phyloP scores from a whole-genome alignment of 2,329 filamentous ascomycete species.

The Chaetoscypha palmicola region DNA sequence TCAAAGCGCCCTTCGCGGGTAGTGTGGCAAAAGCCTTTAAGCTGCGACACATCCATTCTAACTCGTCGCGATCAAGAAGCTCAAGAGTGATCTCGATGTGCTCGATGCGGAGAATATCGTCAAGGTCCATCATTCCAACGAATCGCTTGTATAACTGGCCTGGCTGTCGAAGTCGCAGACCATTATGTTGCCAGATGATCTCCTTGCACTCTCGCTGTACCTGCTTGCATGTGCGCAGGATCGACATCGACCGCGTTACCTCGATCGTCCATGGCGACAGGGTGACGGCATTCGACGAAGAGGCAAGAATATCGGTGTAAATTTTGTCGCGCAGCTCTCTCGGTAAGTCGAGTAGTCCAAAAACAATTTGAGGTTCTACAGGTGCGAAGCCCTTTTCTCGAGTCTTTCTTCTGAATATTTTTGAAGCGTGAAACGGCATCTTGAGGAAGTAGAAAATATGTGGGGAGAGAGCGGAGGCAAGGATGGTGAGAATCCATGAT shows the following conservation, averaged over 20 bases:
- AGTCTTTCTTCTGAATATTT: constrained; percentile 1
- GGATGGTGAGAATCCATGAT: neutral
- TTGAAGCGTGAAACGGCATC: constrained; percentile 3
- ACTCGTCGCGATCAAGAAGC: constrained; percentile 27
- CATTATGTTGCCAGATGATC: constrained; percentile 25
- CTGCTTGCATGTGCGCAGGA: constrained; percentile 28
- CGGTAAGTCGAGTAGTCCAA: constrained; percentile 23
- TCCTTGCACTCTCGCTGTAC: constrained; percentile 28
- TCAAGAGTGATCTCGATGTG: constrained; percentile 24
- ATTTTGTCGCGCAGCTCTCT: constrained; percentile 29
- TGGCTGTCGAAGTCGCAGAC: constrained; percentile 16
- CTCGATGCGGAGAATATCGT: constrained; percentile 12
- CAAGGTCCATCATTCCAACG: constrained; percentile 9
- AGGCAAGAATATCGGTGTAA: constrained; percentile 23
- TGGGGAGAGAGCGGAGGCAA: neutral
- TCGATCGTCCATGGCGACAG: constrained; percentile 25
- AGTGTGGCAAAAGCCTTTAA: constrained; percentile 15
- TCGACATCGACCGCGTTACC: constrained; percentile 21
- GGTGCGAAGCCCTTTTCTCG: neutral
- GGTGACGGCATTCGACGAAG: constrained; percentile 18
- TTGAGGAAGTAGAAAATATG: neutral
- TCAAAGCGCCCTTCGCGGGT: constrained; percentile 12
- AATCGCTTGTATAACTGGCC: constrained; percentile 19
- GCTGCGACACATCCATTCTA: constrained; percentile 24
- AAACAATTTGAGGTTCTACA: neutral